Evolutionary conservation across 441 rosid genomes (phyloP), one percentile per base, ranked within the genome.

Genomic region (Capsella rubella): DNA sequence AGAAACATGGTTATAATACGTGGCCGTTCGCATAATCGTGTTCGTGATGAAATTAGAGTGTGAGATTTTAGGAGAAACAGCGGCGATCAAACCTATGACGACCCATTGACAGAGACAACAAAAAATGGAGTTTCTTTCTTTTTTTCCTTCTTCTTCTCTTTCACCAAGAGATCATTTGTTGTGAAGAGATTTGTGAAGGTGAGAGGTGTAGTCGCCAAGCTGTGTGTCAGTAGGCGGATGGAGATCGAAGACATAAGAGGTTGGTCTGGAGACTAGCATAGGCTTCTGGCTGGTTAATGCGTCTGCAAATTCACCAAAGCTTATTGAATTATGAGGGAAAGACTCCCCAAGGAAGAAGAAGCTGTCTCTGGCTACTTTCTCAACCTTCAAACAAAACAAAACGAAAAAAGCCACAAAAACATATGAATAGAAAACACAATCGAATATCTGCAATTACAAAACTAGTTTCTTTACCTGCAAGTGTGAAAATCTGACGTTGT

Each of bases 321-420:
- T 85, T 59, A 53, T 67, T 78, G 88, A 90, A 29, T 90, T 89
- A 42, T 83, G 92, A 15, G 85, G 91, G 75, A 92, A 90, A 11
- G 97, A 92, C 75, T 83, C 71, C 0, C 81, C 53, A 10, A 89
- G 92, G 84, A 88, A 88, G 83, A 92, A 92, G 88, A 95, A 95
- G 83, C 96, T 56, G 6, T 89, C 90, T 77, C 92, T 87, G 8
- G 82, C 98, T 79, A 90, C 21, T 82, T 82, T 89, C 80, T 95
- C 97, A 67, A 88, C 96, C 99, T 90, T 84, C 67, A 8, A 40
- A 39, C 25, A 21, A 21, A 21, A 21, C 25, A 21, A 29, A 34
- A 34, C 37, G 8, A 34, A 3, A 40, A 39, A 16, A 11, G 3
- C 10, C 0, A 21, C 6, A 4, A 32, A n/a, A 58, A 11, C 55